These are phyloP conservation scores for Selenicereus undatus DNA, from an alignment of 148 eudicot genomes.

Conservation along the genomic window DNA sequence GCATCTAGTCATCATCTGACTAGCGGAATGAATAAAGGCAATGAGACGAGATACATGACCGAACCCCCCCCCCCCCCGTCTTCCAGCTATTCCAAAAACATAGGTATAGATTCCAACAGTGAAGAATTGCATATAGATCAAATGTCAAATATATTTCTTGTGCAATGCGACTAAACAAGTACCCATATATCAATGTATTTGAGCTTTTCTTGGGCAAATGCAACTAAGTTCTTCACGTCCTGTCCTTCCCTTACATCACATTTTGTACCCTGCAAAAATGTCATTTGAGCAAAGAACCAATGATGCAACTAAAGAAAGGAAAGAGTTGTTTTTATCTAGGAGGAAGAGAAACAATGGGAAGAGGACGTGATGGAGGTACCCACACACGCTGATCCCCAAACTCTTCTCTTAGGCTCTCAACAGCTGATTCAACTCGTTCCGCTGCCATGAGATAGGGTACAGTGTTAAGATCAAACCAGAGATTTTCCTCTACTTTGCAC, in stretches of 20 bases:
- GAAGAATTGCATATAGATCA: not conserved
- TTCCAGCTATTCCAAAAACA: not conserved
- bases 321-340: not conserved
- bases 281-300: conserved; percentile 3
- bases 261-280: conserved; percentile 57
- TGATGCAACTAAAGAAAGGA: not conserved
- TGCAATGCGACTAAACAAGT: conserved; percentile 21
- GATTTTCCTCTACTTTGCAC: not conserved
- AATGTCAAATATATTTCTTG: too few species aligned
- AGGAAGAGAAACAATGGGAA: not conserved
- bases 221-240: conserved; percentile 74
- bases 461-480: not conserved
- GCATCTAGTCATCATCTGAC: not conserved
- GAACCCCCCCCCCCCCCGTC: not conserved
- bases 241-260: conserved; percentile 82
- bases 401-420: conserved; percentile 57
- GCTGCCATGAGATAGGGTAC: conserved; percentile 34
- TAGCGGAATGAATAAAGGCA: not conserved
- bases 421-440: conserved; percentile 71
- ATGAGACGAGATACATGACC: not conserved
- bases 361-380: conserved; percentile 69
- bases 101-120: not conserved
- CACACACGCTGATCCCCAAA: conserved; percentile 93
- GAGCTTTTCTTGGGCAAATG: conserved; percentile 70
- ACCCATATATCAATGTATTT: conserved; percentile 91